Conservation (phyloP, 1,284 basidiomycete genomes). For the Hymenochaete sp. region DNA sequence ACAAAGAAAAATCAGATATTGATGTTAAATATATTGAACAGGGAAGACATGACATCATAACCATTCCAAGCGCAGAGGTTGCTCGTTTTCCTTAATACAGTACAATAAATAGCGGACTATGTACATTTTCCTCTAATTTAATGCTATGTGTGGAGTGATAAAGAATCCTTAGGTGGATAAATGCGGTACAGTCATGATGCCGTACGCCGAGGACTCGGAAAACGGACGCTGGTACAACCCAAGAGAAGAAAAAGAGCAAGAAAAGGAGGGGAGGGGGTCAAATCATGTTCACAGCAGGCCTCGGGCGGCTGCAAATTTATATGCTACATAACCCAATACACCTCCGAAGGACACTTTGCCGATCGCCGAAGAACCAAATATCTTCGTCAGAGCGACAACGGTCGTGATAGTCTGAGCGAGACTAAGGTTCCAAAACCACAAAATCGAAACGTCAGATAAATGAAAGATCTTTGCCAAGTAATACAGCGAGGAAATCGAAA, state of each 20-base stretch:
- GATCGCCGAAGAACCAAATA: constrained; percentile 2
- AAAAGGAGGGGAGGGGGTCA: neutral
- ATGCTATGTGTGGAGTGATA: too few species aligned
- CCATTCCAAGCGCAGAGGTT: too few species aligned
- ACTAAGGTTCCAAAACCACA: neutral
- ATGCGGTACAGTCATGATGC: too few species aligned
- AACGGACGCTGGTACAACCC: neutral
- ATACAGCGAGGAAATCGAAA: neutral
- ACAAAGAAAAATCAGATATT: too few species aligned
- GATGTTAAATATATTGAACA: neutral
- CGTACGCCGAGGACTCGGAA: too few species aligned
- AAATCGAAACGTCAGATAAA: too few species aligned
- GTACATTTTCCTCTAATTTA: too few species aligned
- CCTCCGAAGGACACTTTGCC: constrained; percentile 7
- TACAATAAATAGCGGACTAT: too few species aligned
- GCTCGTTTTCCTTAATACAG: neutral
- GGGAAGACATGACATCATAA: neutral
- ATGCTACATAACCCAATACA: constrained; percentile 9
- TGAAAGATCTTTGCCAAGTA: too few species aligned
- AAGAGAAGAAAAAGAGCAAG: neutral
- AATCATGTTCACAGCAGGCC: constrained; percentile 1
- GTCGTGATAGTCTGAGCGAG: constrained; percentile 6
- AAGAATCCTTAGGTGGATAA: too few species aligned
- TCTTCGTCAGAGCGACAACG: constrained; percentile 1
- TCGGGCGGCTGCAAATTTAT: constrained; percentile 2